Base-by-base conservation (phyloP, 768 basidiomycete genomes). In the Agrocybe pediades region DNA sequence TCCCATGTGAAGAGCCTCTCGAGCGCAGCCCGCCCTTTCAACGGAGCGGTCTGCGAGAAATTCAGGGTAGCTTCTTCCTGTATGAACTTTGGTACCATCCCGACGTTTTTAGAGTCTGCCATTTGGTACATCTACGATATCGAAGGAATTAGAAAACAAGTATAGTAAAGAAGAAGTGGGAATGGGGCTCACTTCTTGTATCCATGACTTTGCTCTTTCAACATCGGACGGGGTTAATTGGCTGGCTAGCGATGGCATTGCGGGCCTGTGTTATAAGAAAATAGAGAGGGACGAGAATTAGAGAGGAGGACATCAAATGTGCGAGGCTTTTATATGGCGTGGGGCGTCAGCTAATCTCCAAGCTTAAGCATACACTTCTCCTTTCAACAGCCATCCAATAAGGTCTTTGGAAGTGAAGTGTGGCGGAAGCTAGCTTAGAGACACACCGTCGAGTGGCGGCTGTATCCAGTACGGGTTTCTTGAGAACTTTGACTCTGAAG, bases 1-100 rank as follows among this genome's bases (percentile, higher is more conserved):
- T 61, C 59, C 62, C 57, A 60, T 19, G 25, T 43, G 50, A 52
- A 59, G 13, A 63, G 24, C 24, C 54, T 51, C 41, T 61, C 57
- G 27, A 63, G 41, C 11, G 59, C 51, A 5, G 24, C 24, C 13
- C 51, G 45, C 2, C 62, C 56, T 30, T 50, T 49, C 42, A 56
- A 43, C 13, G 53, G 44, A 29, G 51, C 39, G 19, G 48, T 17
- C 16, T 44, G 41, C 2, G 53, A 51, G 24, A 61, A 51, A 36
- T 59, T 51, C 29, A 60, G 40, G 3, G 52, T 46, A 15, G 57
- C 57, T 2, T 61, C 59, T 44, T 56, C 59, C 25, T 46, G 44
- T 39, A 60, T n/a, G 25, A 51, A 63, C 19, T 39, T 56, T 4
- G 46, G 26, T 9, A 62, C 53, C 53, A 62, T 55, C 11, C 25